phyloP scores from a whole-genome alignment of 768 basidiomycete species.

The Neoboletus magnificus region DNA sequence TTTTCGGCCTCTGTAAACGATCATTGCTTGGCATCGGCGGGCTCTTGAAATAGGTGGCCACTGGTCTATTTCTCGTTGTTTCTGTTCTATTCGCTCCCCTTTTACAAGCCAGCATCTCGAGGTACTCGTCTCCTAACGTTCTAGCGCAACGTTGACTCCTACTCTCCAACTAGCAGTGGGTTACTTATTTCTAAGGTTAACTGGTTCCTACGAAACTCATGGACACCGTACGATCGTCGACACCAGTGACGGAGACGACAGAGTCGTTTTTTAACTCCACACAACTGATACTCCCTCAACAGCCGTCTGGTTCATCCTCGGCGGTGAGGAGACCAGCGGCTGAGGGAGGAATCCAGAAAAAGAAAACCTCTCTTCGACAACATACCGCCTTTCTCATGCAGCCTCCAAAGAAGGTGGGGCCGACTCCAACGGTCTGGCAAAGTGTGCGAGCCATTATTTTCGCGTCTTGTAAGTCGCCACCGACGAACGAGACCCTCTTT shows the following conservation, averaged over 20 bases:
- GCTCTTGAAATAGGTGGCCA: conserved; percentile 4
- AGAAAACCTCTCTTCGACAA: conserved; percentile 10
- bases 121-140: neutral
- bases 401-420: conserved; percentile 37
- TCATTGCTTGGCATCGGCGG: neutral
- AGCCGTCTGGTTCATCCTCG: conserved; percentile 9
- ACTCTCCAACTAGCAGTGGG: conserved; percentile 4
- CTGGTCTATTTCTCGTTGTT: neutral
- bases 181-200: neutral
- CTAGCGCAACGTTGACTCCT: neutral
- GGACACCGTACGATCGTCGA: conserved; percentile 9
- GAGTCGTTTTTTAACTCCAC: conserved; percentile 3
- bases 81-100: neutral
- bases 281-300: conserved; percentile 1
- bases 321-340: conserved; percentile 9
- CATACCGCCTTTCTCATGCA: conserved; percentile 32
- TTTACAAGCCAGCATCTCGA: neutral
- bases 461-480: conserved; percentile 51
- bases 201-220: conserved; percentile 6
- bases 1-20: neutral
- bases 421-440: conserved; percentile 41
- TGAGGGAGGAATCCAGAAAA: conserved; percentile 3
- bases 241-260: conserved; percentile 11
- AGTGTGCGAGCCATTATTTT: conserved; percentile 53
- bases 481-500: neutral